Base-by-base conservation (phyloP, 257 asterid genomes). In the Avicennia marina region DNA sequence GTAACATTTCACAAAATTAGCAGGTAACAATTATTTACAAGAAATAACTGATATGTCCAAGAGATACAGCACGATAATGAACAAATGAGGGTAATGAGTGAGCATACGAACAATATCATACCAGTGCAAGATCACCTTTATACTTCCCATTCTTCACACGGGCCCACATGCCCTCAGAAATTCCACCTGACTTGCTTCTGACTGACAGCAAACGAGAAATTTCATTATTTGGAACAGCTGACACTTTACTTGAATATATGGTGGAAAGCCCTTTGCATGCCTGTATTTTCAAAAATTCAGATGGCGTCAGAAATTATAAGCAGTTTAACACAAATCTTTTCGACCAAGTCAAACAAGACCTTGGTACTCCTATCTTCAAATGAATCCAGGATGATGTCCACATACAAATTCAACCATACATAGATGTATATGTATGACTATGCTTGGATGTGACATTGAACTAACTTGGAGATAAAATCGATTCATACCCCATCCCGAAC, bases 101-200 rank as follows among this genome's bases (percentile, higher is more conserved):
- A 50, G 65, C 38, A 44, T 32, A 18, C 31, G 47, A 41, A 32
- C 60, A 63, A 62, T 20, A 38, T 53, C 57, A 11, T 72, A 86
- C 99, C 97, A 77, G 78, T 4, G 85, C 95, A 63, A 93, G 80
- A 72, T 93, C 99, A n/a, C 97, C 99, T 76, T 86, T 93, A 76
- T 93, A 89, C 69, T 58, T 93, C 56, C 99, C 99, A 64, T 59
- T 86, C 78, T 93, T 93, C 69, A 93, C 97, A 60, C 99, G 97
- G 58, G 91, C 86, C 94, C 94, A 93, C 91, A 70, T 84, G 63
- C 90, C 97, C 75, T 77, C 80, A 39, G 87, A 58, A 48, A 93
- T 80, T 57, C 83, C 82, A 73, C 63, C 32, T 43, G 84, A 76
- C 75, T 73, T 89, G 67, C 73, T 86, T 64, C 95, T 81, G 26